A percentile compares a stretch with the other conserved stretches of the same genome.
phyloP scores from a whole-genome alignment of 2,329 filamentous ascomycete genomes.

The Verticillium klebahnii region DNA sequence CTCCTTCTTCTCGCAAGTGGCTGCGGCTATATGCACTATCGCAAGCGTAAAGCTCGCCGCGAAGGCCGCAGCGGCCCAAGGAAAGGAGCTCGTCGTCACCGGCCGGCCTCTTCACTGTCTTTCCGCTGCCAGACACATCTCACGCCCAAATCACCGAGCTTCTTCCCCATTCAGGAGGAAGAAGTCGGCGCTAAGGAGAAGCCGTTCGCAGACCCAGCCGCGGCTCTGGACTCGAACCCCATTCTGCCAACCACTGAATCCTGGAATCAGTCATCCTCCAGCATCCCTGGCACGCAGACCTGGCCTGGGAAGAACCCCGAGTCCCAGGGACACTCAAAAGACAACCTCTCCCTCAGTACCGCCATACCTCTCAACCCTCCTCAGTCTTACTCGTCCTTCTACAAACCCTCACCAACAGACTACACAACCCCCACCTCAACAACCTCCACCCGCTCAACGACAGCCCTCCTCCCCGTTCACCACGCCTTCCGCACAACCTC shows the following conservation, averaged over 20 bases:
- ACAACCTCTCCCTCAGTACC: conserved; percentile 3
- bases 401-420: conserved; percentile 10
- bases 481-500: background rate
- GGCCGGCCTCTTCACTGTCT: conserved; percentile 40
- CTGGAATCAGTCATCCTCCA: background rate
- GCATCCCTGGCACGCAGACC: background rate
- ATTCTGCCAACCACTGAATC: conserved; percentile 6
- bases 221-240: conserved; percentile 8
- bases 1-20: conserved; percentile 31
- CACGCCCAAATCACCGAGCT: conserved; percentile 31
- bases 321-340: background rate
- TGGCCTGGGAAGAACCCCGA: background rate
- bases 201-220: conserved; percentile 8
- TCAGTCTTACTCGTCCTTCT: conserved; percentile 7
- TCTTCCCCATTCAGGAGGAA: conserved; percentile 24
- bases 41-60: conserved; percentile 35
- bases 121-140: conserved; percentile 47
- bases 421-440: conserved; percentile 25
- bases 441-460: conserved; percentile 26
- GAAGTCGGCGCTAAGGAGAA: conserved; percentile 13
- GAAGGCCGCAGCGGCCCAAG: conserved; percentile 14
- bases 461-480: conserved; percentile 24
- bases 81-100: conserved; percentile 22
- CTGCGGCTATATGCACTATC: conserved; percentile 38
- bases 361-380: conserved; percentile 9